phyloP scores from a whole-genome alignment of 2,329 filamentous ascomycete species.

The Neofusicoccum sp. region DNA sequence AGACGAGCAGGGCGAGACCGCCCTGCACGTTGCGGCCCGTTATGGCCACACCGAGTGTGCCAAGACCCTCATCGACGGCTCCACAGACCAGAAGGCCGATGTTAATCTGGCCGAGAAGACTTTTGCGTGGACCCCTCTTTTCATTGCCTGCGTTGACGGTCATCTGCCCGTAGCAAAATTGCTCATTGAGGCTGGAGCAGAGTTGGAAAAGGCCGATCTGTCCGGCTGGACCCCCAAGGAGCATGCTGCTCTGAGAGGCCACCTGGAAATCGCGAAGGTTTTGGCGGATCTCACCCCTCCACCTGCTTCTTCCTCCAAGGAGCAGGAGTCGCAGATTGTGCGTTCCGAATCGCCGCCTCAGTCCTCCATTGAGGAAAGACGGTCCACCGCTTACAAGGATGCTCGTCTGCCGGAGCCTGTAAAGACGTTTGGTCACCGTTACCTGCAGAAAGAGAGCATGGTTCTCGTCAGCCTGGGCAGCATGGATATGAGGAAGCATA shows the following conservation, averaged over 20 bases:
- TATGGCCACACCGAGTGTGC: constrained; percentile 85
- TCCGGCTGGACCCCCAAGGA: constrained; percentile 95
- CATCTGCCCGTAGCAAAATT: constrained; percentile 74
- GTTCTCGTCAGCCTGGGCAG: constrained; percentile 90
- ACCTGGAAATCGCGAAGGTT: constrained; percentile 75
- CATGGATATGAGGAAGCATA: constrained; percentile 86
- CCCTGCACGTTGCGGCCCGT: constrained; percentile 86
- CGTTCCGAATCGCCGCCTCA: constrained; percentile 51
- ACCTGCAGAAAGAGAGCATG: constrained; percentile 85
- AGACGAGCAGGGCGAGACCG: constrained; percentile 86
- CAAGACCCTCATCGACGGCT: constrained; percentile 71
- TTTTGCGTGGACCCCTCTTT: constrained; percentile 94
- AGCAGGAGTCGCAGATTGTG: constrained; percentile 19
- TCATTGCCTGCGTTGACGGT: constrained; percentile 89
- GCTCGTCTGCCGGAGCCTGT: constrained; percentile 71
- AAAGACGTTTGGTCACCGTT: constrained; percentile 95
- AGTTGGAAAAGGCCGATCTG: constrained; percentile 73
- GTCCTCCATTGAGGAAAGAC: constrained; percentile 57
- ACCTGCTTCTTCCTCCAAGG: constrained; percentile 32
- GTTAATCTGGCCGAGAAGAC: constrained; percentile 78
- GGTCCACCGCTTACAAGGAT: constrained; percentile 41
- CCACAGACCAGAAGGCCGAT: constrained; percentile 70
- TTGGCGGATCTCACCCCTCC: constrained; percentile 61
- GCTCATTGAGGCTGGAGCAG: constrained; percentile 75
- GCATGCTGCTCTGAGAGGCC: constrained; percentile 86